Base-by-base conservation (phyloP, 1,284 basidiomycete genomes). In the Ceratobasidium sp. region DNA sequence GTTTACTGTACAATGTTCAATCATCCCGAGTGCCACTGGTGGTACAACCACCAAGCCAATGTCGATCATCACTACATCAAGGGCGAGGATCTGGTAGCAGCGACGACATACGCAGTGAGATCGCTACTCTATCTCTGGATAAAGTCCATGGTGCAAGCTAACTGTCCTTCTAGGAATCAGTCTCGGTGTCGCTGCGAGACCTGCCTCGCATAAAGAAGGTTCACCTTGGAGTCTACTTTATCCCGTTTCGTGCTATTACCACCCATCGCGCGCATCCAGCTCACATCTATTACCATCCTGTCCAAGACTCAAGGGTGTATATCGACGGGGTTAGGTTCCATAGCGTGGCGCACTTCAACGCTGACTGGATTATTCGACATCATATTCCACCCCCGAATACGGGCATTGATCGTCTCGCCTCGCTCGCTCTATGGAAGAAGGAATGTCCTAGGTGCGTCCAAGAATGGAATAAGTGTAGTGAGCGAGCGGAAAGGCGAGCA, bases 1-100 rank as follows among this genome's bases (percentile, higher is more conserved):
- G 71, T 74, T 1, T 39, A 31, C 26, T 74, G 71, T 33, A 74
- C 71, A 0, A 74, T 74, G 71, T 74, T 74, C 23, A 74, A 74
- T 35, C 28, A 64, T 7, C 71, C 71, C n/a, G 26, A 64, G 0
- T 74, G 71, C 33, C 31, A 33, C 26, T 73, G 56, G 54, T 74
- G 71, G 71, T 39, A 45, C 6, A 17, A 8, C 23, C 69, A 73
- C 37, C 42, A 45, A 39, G 23, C 15, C 5, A n/a, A 73, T 6
- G 42, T 11, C 13, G 69, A 73, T 13, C 69, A 73, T 23, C 58
- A 74, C 20, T 74, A 74, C 54, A 28, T 74, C 58, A 20, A 35
- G 15, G 35, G 35, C 20, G 17, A 53, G n/a, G 61, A 53, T 8
- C 6, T 39, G 31, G 8, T 31, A 8, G 60, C 28, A 23, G 71